These are phyloP conservation scores for Colletotrichum sp. DNA, from an alignment of 2,329 filamentous ascomycete genomes.

Conservation along the genomic window DNA sequence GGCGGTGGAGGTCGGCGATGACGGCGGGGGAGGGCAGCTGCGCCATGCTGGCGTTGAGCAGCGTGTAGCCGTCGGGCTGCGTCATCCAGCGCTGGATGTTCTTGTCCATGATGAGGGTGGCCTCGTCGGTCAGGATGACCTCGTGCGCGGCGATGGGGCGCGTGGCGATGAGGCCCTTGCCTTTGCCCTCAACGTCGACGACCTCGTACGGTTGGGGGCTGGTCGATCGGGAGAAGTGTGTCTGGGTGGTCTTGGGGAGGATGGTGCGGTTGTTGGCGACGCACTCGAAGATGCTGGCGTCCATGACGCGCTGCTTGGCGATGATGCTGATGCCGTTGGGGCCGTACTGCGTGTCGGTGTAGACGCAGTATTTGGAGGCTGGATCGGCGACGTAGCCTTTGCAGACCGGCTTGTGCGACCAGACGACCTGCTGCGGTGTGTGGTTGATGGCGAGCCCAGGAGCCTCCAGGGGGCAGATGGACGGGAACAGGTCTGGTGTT, in stretches of 20 bases:
- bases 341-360: slow-evolving; percentile 30
- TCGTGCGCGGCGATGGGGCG: slow-evolving; percentile 35
- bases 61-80: slow-evolving; percentile 29
- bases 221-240: neutral
- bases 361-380: slow-evolving; percentile 28
- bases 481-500: neutral
- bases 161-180: slow-evolving; percentile 38
- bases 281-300: slow-evolving; percentile 30
- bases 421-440: neutral
- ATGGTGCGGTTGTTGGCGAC: slow-evolving; percentile 23
- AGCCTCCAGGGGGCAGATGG: neutral
- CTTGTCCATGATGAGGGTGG: slow-evolving; percentile 32
- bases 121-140: slow-evolving; percentile 39
- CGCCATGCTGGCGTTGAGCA: slow-evolving; percentile 32
- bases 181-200: slow-evolving; percentile 32
- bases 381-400: slow-evolving; percentile 7
- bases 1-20: slow-evolving; percentile 28
- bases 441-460: neutral
- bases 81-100: slow-evolving; percentile 35
- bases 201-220: slow-evolving; percentile 29
- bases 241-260: neutral
- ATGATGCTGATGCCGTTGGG: slow-evolving; percentile 37
- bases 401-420: slow-evolving; percentile 31
- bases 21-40: slow-evolving; percentile 30
- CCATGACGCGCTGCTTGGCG: slow-evolving; percentile 37